Percentiles rank a stretch among this genome's conserved stretches.
Evolutionary conservation across 495 filamentous ascomycete genomes (phyloP).

Genomic region (Bombardia bombarda): DNA sequence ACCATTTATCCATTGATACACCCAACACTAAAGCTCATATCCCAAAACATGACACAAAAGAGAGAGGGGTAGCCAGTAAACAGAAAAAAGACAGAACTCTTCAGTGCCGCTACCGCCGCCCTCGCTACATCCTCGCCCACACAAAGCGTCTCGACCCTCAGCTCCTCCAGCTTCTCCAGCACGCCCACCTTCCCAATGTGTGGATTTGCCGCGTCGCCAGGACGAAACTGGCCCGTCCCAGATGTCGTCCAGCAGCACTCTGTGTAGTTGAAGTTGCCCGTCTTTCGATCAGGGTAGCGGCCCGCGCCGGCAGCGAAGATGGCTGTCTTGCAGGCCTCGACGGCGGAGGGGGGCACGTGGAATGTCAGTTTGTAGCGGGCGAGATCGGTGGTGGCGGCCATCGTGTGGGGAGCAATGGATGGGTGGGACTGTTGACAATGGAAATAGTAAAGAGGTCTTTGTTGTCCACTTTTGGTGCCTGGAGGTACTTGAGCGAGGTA

Average conservation of each 20-base stretch:
- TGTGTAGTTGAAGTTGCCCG: constrained; percentile 47
- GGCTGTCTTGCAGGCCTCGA: constrained; percentile 47
- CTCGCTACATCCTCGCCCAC: constrained; percentile 32
- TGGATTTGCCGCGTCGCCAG: constrained; percentile 45
- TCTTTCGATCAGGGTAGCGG: constrained; percentile 49
- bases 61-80: no score
- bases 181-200: constrained; percentile 45
- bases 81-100: constrained; percentile 20
- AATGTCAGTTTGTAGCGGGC: constrained; percentile 42
- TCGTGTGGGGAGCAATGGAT: no score
- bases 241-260: constrained; percentile 49
- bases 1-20: no score
- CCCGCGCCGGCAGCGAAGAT: constrained; percentile 60
- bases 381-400: not conserved
- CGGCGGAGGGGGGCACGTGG: constrained; percentile 41
- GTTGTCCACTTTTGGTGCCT: no score
- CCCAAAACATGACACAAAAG: not conserved
- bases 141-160: constrained; percentile 47
- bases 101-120: constrained; percentile 50
- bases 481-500: no score
- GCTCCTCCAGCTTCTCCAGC: constrained; percentile 44
- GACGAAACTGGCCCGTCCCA: constrained; percentile 51
- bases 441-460: no score
- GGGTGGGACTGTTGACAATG: no score
- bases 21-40: no score